Evolutionary conservation across 305 asterid species (phyloP), one percentile per base, ranked within the genome.

Genomic region (Ajuga reptans): DNA sequence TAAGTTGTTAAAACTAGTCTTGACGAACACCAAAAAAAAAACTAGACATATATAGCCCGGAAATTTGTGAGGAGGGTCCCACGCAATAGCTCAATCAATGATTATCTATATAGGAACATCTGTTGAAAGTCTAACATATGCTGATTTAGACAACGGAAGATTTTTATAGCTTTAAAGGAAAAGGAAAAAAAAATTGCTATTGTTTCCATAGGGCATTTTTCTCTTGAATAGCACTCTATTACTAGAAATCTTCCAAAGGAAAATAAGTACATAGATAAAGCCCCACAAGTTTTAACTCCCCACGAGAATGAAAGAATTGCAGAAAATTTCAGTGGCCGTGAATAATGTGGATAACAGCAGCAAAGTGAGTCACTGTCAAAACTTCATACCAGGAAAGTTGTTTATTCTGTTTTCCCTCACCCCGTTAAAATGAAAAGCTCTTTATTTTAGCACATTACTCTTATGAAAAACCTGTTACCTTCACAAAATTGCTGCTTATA

Each of bases 1-100:
- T 55, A 68, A 34, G 78, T 58, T 57, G 70, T 52, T 27, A 45
- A 47, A 51, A 64, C 62, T 45, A 45, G 65, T 41, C 45, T 21
- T 18, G 21, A 41, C 39, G 52, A 59, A 68, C 56, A 64, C 60
- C 42, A 33, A 33, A 11, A 33, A 33, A 11, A 36, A 49, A 58
- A 56, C 63, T 39, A 71, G 51, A 59, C 57, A 16, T 37, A 41
- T 36, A 15, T 9, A 37, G 51, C 37, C 68, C 18, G 2, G 2
- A 12, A 46, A 14, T 2, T 46, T 46, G 17, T 15, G 51, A 3
- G 6, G 16, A 4, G 51, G 16, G 3, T 11, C 2, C 14, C 47
- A 62, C 36, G 47, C 62, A 45, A 54, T 53, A 36, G 62, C 54
- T 11, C 36, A 60, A 46, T 31, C 15, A 45, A n/a, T 11, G 39